Evolutionary conservation across 202 grass and related monocot species (phyloP).

Genomic region (Panicum hallii): DNA sequence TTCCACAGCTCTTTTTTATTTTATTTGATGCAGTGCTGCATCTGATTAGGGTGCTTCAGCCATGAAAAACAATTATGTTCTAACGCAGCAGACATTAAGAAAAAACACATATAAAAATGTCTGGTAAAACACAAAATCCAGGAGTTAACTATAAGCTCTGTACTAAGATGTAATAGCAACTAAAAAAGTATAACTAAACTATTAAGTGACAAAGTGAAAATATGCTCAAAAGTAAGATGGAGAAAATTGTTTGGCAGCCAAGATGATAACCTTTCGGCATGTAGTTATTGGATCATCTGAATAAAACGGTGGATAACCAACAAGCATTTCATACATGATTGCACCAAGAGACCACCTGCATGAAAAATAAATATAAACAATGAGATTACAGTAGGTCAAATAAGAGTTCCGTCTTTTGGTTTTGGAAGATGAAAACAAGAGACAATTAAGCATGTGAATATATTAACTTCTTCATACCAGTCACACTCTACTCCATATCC

Average conservation of each 20-base stretch:
- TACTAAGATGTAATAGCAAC: slow-evolving; percentile 17
- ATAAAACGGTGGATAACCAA: slow-evolving; percentile 92
- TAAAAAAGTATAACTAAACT: slow-evolving; percentile 27
- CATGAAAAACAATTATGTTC: slow-evolving; percentile 28
- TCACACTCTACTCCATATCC: slow-evolving; percentile 89
- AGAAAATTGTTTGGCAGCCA: slow-evolving; percentile 2
- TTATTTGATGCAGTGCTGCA: neutral
- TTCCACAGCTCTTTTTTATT: slow-evolving; percentile 9
- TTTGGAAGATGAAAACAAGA: slow-evolving; percentile 29
- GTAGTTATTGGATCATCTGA: slow-evolving; percentile 78
- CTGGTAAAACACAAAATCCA: slow-evolving; percentile 3
- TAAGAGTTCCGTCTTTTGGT: neutral
- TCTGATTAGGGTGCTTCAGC: neutral
- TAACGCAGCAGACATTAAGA: neutral
- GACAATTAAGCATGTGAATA: slow-evolving; percentile 7
- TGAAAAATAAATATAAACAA: slow-evolving; percentile 31
- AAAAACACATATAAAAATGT: neutral
- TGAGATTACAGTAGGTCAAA: slow-evolving; percentile 9
- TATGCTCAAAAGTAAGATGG: neutral
- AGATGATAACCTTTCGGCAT: slow-evolving; percentile 67
- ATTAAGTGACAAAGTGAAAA: slow-evolving; percentile 5
- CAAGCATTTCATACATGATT: slow-evolving; percentile 97
- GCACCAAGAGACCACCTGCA: slow-evolving; percentile 93
- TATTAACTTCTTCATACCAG: slow-evolving; percentile 56
- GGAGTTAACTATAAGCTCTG: slow-evolving; percentile 15